Evolutionary conservation across 805 yeast genomes (phyloP), one percentile per base, ranked within the genome.

Genomic region (Schizosaccharomyces lindneri): DNA sequence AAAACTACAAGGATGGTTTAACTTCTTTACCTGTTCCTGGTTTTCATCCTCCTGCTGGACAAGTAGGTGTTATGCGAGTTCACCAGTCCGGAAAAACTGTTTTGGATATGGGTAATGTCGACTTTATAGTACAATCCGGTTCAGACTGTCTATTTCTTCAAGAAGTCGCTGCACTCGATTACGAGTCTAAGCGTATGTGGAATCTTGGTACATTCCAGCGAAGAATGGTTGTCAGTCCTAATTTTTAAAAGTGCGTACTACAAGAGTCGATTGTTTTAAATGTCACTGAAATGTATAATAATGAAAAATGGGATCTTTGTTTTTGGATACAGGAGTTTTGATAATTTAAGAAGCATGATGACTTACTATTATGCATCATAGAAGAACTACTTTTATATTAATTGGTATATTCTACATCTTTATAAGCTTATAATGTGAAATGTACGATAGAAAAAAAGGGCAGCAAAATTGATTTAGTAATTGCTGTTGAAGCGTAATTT

Each of bases 41-140:
- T 13, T 57, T 32, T 41, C 43, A 21, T 6, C 60, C 60, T 15
- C 60, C 60, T 41, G 48, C 60, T 41, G 60, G 60, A n/a, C 60
- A 36, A 24, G 27, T 41, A 11, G 60, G 60, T n/a, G 29, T 21
- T 5, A 19, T 57, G 48, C 43, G 43, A 19, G 48, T 57, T 36
- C 60, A 57, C 29, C 43, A 41, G 6, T 57, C 60, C 13, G 60
- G 60, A 36, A 36, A 41, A n/a, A 57, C 60, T 19, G 29, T 27
- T 2, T n/a, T 57, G 48, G 43, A 36, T 13, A 36, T 36, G 41
- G 60, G 43, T 7, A 48, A 48, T 19, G 39, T 32, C 19, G 24
- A 21, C 43, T 57, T 57, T 21, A 17, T 36, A 17, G 60, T 57
- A 5, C 43, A 36, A 32, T 21, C 48, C 17, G 60, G 60, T 19